Evolutionary conservation across 179 eudicot genomes (phyloP), one percentile per base, ranked within the genome.

Genomic region (Amaranthus tricolor): DNA sequence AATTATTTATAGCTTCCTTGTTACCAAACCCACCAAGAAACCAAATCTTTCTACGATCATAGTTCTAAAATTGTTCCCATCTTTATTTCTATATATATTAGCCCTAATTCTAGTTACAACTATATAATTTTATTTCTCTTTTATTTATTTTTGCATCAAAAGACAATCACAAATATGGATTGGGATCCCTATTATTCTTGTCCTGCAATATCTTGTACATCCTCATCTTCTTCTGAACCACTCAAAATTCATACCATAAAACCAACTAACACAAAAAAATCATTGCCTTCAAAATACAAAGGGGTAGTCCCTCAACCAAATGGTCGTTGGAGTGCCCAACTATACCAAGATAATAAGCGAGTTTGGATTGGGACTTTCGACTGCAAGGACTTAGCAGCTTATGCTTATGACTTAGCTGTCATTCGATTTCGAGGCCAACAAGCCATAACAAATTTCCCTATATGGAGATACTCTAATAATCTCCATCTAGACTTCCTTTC

Each of bases 251-350:
- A 31, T 31, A 3, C 13, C 14, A 3, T 15, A 21, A 60, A 4
- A 20, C 64, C 15, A 17, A 21, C 40, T 1, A 60, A 60, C 43
- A 24, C 9, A 21, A 12, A 21, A 11, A 40, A 14, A 5, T 60
- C 6, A 8, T 19, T 9, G 62, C 62, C 6, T 2, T 24, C 1
- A 12, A 69, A 54, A 7, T 69, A 69, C 73, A 69, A 69, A 54
- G 73, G 61, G 12, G 61, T 69, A 12, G 73, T 69, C 60, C 73
- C 73, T 5, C 73, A 69, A 24, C 19, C 44, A n/a, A 69, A 69
- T 45, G 73, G 73, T 13, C 61, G 73, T 0, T 69, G 73, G 73
- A 61, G 72, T 12, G 73, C 73, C 3, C 73, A 69, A 44, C 61
- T 69, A 60, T 69, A 69, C 73, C 14, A 54, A 17, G 62, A 49